Evolutionary conservation across 2,329 filamentous ascomycete species (phyloP), one percentile per base, ranked within the genome.

Genomic region (Aureobasidium sp.): DNA sequence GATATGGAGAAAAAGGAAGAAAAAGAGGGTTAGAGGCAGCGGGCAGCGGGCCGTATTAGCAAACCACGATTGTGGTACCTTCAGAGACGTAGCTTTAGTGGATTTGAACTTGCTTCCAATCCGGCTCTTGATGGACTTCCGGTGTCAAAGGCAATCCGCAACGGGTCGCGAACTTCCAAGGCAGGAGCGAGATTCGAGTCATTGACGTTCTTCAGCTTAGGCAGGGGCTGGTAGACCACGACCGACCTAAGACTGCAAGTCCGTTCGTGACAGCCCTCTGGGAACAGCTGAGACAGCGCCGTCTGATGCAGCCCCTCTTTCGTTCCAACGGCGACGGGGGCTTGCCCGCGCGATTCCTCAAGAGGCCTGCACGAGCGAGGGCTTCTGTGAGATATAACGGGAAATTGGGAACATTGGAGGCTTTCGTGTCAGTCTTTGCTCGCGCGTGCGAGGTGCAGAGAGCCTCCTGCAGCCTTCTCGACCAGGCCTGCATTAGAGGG

Each of bases 251-350:
- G 9, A 21, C 50, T 53, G 50, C 50, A 41, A 41, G 25, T 25
- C 13, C 36, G 53, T 45, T 57, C 27, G 36, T 57, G 53, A 57
- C 41, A 57, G 53, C 37, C n/a, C 53, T 45, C 21, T 21, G 13
- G 16, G 29, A 57, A 57, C 53, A 44, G 39, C n/a, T 54, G 50
- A 54, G 50, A 54, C 50, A 42, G 50, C 50, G 37, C 36, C 50
- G 27, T 54, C 34, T 14, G 16, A 30, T 21, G 37, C 36, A 41
- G 37, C 25, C 37, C 50, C 50, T 42, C 50, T 21, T 42, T 32
- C 37, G 6, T 54, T 2, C 39, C n/a, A 57, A 57, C 53, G 53
- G 53, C 53, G n/a, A 13, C 21, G 21, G 21, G 21, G 21, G 21
- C 21, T 21, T 21, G 21, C 21, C 21, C 21, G 21, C 21, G 21